Percentiles rank a stretch among this genome's conserved stretches.
phyloP scores from a whole-genome alignment of 495 filamentous ascomycete genomes.

The Neurospora pannonica region DNA sequence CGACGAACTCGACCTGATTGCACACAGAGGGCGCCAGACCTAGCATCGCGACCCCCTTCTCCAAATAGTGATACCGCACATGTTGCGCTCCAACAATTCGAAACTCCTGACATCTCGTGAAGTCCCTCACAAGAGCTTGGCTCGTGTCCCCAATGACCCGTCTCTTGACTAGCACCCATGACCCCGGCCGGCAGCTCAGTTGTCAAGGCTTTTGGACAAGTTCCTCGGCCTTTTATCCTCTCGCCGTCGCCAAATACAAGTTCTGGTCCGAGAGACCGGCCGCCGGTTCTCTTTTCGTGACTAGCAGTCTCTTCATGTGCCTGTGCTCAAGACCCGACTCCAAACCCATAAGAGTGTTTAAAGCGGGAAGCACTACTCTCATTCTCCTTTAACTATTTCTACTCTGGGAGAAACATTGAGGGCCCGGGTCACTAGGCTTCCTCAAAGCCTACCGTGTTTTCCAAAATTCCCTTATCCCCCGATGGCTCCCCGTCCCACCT shows the following conservation, averaged over 20 bases:
- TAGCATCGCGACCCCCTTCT: neutral
- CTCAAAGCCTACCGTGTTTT: neutral
- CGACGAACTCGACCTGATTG: neutral
- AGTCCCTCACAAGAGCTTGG: neutral
- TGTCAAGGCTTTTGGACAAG: neutral
- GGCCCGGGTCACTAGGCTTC: neutral
- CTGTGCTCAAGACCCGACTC: neutral
- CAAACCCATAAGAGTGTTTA: neutral
- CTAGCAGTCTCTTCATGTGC: neutral
- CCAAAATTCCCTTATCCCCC: neutral
- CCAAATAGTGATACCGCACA: neutral
- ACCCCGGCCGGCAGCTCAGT: neutral
- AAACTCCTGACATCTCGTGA: neutral
- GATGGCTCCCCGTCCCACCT: neutral
- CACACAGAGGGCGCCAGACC: neutral
- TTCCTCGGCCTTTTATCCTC: neutral
- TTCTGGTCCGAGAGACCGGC: neutral
- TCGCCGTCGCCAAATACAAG: neutral
- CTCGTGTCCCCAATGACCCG: neutral
- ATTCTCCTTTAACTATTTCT: neutral
- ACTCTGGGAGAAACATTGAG: neutral
- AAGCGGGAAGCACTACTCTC: neutral
- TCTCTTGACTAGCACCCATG: neutral
- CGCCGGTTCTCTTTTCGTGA: neutral
- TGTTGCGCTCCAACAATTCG: neutral